Evolutionary conservation across 176 grass and related monocot species (phyloP).

Genomic region (Thinopyrum elongatum): DNA sequence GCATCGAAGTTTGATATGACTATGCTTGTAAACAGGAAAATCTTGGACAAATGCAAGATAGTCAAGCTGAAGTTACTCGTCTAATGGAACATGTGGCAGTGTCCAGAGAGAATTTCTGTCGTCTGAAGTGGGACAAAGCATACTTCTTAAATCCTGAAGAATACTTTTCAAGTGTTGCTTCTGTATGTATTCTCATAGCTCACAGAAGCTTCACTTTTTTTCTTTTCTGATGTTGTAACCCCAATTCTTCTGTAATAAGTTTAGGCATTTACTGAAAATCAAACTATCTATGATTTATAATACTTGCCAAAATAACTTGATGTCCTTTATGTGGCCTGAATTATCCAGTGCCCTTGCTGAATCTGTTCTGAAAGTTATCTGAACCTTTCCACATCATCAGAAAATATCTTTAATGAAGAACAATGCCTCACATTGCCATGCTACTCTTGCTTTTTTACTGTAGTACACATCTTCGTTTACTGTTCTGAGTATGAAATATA

Average conservation of each 20-base stretch:
- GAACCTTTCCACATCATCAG: neutral
- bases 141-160: neutral
- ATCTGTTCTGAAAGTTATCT: neutral
- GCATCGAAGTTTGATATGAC: neutral
- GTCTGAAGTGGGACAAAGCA: neutral
- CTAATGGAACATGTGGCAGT: neutral
- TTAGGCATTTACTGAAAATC: neutral
- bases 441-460: no score
- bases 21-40: constrained; percentile 15
- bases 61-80: constrained; percentile 17
- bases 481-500: no score
- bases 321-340: neutral
- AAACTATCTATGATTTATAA: neutral
- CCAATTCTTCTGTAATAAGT: neutral
- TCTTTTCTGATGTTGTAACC: neutral
- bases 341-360: neutral
- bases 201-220: neutral
- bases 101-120: neutral
- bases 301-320: neutral
- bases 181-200: neutral
- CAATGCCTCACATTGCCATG: neutral
- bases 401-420: neutral
- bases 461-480: no score
- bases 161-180: neutral
- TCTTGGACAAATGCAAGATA: constrained; percentile 19